These are phyloP conservation scores for Raddia guianensis DNA, from an alignment of 176 grass and related monocot species.

Conservation along the genomic window DNA sequence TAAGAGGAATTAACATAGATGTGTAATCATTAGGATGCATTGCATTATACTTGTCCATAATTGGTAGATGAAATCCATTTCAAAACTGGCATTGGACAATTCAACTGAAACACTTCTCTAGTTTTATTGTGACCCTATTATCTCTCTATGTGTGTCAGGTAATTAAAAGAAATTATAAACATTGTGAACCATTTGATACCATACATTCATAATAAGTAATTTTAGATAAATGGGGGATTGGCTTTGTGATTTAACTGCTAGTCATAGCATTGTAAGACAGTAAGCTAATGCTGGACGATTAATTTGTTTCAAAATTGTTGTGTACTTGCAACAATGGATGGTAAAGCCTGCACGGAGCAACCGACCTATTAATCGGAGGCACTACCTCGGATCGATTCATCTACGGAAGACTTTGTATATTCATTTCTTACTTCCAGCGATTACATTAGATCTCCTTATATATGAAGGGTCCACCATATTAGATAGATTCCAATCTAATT, in stretches of 20 bases:
- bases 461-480: too few species aligned
- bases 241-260: not conserved
- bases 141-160: not conserved
- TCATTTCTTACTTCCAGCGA: too few species aligned
- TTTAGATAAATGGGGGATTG: not conserved
- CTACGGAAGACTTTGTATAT: too few species aligned
- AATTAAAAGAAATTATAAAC: conserved; percentile 10
- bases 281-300: not conserved
- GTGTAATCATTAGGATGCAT: conserved; percentile 19
- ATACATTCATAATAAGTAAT: not conserved
- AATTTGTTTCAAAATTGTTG: too few species aligned
- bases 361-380: too few species aligned
- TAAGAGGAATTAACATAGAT: conserved; percentile 23
- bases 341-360: too few species aligned
- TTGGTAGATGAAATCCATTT: conserved; percentile 9
- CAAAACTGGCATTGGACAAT: conserved; percentile 4
- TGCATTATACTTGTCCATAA: not conserved
- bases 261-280: not conserved
- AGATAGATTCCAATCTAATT: too few species aligned
- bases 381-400: too few species aligned
- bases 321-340: too few species aligned
- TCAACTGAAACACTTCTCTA: not conserved
- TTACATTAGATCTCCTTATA: too few species aligned
- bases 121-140: not conserved
- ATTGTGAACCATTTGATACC: conserved; percentile 12